Evolutionary conservation across 345 rosid species (phyloP), one percentile per base, ranked within the genome.

Genomic region (Arabis alpina): DNA sequence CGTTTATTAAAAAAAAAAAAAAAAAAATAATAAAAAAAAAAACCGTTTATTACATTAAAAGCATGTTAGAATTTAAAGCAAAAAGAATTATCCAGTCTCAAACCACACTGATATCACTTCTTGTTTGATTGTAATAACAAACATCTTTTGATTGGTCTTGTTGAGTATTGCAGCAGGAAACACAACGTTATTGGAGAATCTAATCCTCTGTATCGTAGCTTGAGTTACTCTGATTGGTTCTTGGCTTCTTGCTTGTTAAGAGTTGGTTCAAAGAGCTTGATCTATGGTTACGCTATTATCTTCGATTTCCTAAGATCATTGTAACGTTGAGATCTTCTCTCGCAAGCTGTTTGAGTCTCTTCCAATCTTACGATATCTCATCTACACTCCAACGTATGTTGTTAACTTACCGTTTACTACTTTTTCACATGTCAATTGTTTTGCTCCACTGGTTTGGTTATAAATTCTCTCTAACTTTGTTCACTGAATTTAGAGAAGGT

Each of bases 261-360:
- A 25, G 73, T 75, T 71, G 98, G 92, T 73, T 90, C 98, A 25
- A 67, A 66, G 52, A 75, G 78, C 76, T 41, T 78, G 64, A 71
- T 87, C 52, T 88, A 84, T 74, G 85, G 83, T 47, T 88, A 95
- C 72, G 64, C 86, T 62, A 27, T 84, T 45, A 69, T 40, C 3
- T 95, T 92, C 62, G 99, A 95, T 84, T 86, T 76, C 72, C 64
- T 88, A 19, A 88, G 92, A 73, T 92, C 96, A 95, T 64, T 84
- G 81, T 66, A 95, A 95, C 77, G 86, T 88, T 37, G 99, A 90
- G 61, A 54, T 92, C 75, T 77, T 90, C 70, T 84, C 99, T 5
- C 70, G 87, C 64, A 76, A 74, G 65, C 56, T 86, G 23, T 88
- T 92, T 16, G 70, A 82, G 64, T 55, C 25, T 25, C 69, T 90